phyloP scores from a whole-genome alignment of 768 basidiomycete species.

The Tubosaeta brunneosetosa region DNA sequence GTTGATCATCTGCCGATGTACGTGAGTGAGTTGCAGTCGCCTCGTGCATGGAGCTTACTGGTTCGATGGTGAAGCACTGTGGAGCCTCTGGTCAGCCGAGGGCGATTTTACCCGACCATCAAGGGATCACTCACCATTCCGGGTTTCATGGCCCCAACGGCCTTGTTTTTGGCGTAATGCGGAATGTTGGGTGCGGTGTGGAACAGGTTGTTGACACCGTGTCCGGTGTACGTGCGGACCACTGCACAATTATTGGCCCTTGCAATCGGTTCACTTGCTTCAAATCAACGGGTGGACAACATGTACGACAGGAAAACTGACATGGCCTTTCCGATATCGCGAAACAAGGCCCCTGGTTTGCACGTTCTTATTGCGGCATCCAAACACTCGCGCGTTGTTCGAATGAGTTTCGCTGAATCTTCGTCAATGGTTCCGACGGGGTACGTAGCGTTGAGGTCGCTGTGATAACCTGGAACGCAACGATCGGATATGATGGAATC shows the following conservation, averaged over 20 bases:
- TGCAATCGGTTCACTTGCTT: constrained; percentile 73
- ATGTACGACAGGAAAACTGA: constrained; percentile 36
- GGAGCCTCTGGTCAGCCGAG: constrained; percentile 6
- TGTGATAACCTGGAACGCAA: constrained; percentile 66
- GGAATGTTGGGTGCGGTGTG: constrained; percentile 84
- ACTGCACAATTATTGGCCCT: constrained; percentile 82
- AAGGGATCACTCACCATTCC: constrained; percentile 65
- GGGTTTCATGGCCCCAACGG: constrained; percentile 86
- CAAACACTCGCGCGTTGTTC: constrained; percentile 73
- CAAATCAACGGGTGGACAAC: constrained; percentile 10
- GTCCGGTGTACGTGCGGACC: constrained; percentile 88
- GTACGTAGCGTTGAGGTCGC: constrained; percentile 90
- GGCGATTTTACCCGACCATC: not conserved
- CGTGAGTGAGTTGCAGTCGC: constrained; percentile 1
- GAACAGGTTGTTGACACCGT: constrained; percentile 85
- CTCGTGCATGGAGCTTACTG: constrained; percentile 40
- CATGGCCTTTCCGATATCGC: constrained; percentile 86
- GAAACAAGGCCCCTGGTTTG: constrained; percentile 89
- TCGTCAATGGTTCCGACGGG: constrained; percentile 84
- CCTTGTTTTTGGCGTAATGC: constrained; percentile 94
- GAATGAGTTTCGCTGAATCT: constrained; percentile 77
- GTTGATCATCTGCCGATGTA: constrained; percentile 77
- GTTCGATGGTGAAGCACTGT: constrained; percentile 73
- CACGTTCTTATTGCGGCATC: constrained; percentile 90
- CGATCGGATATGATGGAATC: not conserved